These are phyloP conservation scores for Fragilaria crotonensis DNA, from an alignment of 108 stramenopile genomes.

Conservation along the genomic window DNA sequence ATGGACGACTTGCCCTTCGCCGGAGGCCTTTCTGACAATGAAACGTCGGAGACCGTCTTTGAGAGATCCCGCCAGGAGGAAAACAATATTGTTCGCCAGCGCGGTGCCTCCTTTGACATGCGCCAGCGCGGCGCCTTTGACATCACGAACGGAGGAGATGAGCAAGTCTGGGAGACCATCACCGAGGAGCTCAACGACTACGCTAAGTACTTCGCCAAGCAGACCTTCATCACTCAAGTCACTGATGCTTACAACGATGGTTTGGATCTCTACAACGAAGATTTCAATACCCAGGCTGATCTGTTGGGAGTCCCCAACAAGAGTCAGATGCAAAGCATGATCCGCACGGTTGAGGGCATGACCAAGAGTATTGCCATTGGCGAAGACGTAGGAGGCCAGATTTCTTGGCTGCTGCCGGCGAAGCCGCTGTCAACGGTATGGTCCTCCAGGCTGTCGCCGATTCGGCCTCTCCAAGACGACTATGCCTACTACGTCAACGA, in stretches of 20 bases:
- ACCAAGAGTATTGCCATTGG: constrained; percentile 40
- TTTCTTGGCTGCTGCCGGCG: constrained; percentile 59
- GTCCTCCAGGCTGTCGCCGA: too few relatives aligned
- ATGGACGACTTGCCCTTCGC: constrained; percentile 20
- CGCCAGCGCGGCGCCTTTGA: neutral
- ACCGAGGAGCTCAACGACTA: too few relatives aligned
- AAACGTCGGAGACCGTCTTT: constrained; percentile 34
- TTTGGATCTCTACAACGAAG: constrained; percentile 29
- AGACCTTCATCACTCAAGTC: constrained; percentile 59
- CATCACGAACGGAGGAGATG: constrained; percentile 1
- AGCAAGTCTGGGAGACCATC: constrained; percentile 38
- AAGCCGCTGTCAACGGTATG: constrained; percentile 62
- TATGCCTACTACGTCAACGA: constrained; percentile 89
- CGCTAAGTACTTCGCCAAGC: constrained; percentile 45
- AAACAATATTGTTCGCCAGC: constrained; percentile 40
- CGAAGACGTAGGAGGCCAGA: constrained; percentile 1
- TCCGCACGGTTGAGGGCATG: constrained; percentile 70
- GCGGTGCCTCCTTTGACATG: constrained; percentile 14
- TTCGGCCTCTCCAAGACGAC: constrained; percentile 58
- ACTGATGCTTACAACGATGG: constrained; percentile 56
- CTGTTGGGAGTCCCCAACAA: constrained; percentile 31
- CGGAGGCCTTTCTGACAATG: constrained; percentile 35
- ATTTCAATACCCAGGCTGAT: constrained; percentile 28
- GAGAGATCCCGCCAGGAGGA: constrained; percentile 57
- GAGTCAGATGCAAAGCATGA: constrained; percentile 17